phyloP scores from a whole-genome alignment of 2,329 filamentous ascomycete genomes.

The Exserohilum rostratum region DNA sequence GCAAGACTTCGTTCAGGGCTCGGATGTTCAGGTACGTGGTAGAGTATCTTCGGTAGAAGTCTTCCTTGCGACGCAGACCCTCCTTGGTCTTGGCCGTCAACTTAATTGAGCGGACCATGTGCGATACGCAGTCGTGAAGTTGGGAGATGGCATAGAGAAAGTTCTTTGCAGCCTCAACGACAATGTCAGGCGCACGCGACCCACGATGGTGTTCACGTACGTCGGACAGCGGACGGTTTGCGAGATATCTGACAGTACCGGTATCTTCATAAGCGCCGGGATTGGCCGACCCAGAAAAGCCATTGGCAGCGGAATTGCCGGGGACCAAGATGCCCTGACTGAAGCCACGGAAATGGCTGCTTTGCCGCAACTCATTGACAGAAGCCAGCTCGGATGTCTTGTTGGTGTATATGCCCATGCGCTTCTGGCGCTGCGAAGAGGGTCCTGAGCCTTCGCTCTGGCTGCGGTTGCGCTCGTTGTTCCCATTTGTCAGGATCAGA shows the following conservation, averaged over 20 bases:
- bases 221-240: slow-evolving; percentile 61
- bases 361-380: slow-evolving; percentile 58
- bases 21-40: slow-evolving; percentile 63
- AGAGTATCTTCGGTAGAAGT: slow-evolving; percentile 62
- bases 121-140: slow-evolving; percentile 48
- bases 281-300: slow-evolving; percentile 41
- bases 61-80: slow-evolving; percentile 45
- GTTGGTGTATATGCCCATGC: slow-evolving; percentile 66
- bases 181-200: slow-evolving; percentile 54
- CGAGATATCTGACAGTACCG: slow-evolving; percentile 42
- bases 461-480: slow-evolving; percentile 70
- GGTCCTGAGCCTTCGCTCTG: slow-evolving; percentile 65
- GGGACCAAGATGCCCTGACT: slow-evolving; percentile 61
- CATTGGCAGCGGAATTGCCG: slow-evolving; percentile 30
- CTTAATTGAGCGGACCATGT: slow-evolving; percentile 46
- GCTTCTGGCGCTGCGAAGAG: slow-evolving; percentile 60
- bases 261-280: slow-evolving; percentile 43
- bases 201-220: slow-evolving; percentile 62
- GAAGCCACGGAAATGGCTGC: slow-evolving; percentile 62
- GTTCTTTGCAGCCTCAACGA: slow-evolving; percentile 62
- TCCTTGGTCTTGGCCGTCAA: slow-evolving; percentile 52
- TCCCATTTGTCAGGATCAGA: slow-evolving; percentile 66
- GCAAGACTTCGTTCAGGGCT: slow-evolving; percentile 61
- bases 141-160: slow-evolving; percentile 63
- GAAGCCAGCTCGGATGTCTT: slow-evolving; percentile 62